These are phyloP conservation scores for Yarrowia porcina DNA, from an alignment of 805 yeast species.

Conservation along the genomic window DNA sequence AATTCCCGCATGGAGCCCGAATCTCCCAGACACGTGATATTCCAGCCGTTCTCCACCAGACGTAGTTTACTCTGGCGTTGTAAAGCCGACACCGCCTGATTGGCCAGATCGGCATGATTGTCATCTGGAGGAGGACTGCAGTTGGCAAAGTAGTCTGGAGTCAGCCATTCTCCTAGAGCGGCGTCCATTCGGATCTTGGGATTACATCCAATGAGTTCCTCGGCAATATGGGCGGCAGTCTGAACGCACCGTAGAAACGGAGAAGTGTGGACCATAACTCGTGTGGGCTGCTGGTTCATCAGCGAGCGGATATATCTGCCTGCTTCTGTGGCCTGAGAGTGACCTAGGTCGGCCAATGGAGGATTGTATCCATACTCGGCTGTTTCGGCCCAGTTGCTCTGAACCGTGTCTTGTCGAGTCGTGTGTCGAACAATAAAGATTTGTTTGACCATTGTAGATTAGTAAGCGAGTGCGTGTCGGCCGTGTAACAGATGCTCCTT, in stretches of 20 bases:
- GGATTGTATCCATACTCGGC: constrained; percentile 42
- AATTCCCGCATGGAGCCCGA: constrained; percentile 41
- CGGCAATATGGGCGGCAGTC: constrained; percentile 38
- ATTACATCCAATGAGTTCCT: constrained; percentile 22
- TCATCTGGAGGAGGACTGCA: constrained; percentile 41
- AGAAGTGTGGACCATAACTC: constrained; percentile 35
- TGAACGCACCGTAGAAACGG: constrained; percentile 43
- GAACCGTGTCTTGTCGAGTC: constrained; percentile 37
- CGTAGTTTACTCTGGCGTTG: constrained; percentile 24
- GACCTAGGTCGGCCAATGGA: constrained; percentile 38
- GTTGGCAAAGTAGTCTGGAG: constrained; percentile 39
- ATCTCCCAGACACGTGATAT: constrained; percentile 31
- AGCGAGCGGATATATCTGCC: constrained; percentile 29
- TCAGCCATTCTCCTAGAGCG: constrained; percentile 42
- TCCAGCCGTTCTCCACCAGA: constrained; percentile 34
- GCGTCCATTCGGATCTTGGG: constrained; percentile 34
- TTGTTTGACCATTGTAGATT: constrained; percentile 26
- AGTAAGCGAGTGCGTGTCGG: not conserved
- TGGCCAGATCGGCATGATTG: constrained; percentile 35
- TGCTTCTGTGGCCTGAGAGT: constrained; percentile 34
- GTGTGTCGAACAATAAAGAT: constrained; percentile 40
- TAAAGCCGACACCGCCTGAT: constrained; percentile 15
- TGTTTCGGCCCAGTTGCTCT: constrained; percentile 36
- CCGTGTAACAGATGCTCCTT: not conserved
- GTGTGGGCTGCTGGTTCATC: constrained; percentile 24